Evolutionary conservation across 202 grass and related monocot species (phyloP).

Genomic region (Carex arenaria): DNA sequence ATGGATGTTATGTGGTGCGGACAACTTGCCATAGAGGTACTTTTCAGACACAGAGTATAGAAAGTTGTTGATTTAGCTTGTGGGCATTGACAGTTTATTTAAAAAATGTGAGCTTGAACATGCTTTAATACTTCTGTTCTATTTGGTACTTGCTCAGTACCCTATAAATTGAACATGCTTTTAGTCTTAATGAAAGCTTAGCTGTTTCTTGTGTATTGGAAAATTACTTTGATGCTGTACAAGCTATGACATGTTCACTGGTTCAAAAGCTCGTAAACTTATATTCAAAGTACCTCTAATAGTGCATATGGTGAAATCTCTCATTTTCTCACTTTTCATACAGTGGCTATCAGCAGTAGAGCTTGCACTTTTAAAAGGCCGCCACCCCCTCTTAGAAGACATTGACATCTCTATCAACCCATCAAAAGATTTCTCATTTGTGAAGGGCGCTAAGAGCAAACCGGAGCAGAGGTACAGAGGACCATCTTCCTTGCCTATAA

Average conservation of each 20-base stretch:
- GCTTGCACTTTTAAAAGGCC: slow-evolving; percentile 86
- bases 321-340: slow-evolving; percentile 32
- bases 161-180: neutral
- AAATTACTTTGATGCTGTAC: neutral
- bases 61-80: slow-evolving; percentile 13
- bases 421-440: slow-evolving; percentile 65
- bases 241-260: neutral
- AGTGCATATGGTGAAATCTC: slow-evolving; percentile 13
- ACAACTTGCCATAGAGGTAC: slow-evolving; percentile 87
- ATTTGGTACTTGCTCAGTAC: neutral
- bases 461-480: neutral
- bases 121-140: neutral
- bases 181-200: neutral
- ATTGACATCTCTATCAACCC: slow-evolving; percentile 78
- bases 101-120: neutral
- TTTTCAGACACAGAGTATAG: neutral
- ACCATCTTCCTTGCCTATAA: slow-evolving; percentile 8
- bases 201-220: neutral
- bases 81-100: neutral
- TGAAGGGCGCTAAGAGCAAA: slow-evolving; percentile 31
- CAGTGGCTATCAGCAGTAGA: slow-evolving; percentile 94
- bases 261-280: neutral
- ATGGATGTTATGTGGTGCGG: slow-evolving; percentile 60
- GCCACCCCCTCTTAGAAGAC: slow-evolving; percentile 92
- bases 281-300: neutral